Conservation (phyloP, 805 yeast species). For the Myxozyma monticola region DNA sequence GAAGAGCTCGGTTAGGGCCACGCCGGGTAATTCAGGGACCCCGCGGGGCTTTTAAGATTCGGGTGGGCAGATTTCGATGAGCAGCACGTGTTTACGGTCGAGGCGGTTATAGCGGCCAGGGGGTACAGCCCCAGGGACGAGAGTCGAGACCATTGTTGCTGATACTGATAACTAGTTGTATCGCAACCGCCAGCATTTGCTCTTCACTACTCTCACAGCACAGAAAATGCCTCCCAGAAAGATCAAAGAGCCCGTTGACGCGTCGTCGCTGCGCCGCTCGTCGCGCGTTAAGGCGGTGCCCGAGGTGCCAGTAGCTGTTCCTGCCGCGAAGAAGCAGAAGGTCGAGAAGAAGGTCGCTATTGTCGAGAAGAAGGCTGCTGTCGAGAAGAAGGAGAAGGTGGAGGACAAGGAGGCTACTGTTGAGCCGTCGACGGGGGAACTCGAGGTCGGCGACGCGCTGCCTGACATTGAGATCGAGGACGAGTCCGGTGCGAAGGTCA, state of each 20-base stretch:
- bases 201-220: no score
- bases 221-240: constrained; percentile 26
- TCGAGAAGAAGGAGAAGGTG: constrained; percentile 7
- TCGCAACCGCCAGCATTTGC: no score
- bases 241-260: constrained; percentile 8
- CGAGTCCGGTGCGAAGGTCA: constrained; percentile 67
- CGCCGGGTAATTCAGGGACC: no score
- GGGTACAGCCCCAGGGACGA: no score
- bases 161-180: no score
- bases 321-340: constrained; percentile 6
- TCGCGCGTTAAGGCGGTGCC: constrained; percentile 7
- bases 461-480: constrained; percentile 65
- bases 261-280: constrained; percentile 22
- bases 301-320: constrained; percentile 2
- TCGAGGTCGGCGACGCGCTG: constrained; percentile 42
- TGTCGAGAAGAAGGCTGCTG: constrained; percentile 18
- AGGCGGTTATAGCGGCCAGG: no score
- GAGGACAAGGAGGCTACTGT: constrained; percentile 30
- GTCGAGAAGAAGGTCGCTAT: constrained; percentile 11
- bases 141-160: no score
- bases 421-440: constrained; percentile 21
- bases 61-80: no score
- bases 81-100: no score
- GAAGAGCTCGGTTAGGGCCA: no score
- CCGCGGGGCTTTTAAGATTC: no score